A percentile compares a stretch with the other conserved stretches of the same genome.
phyloP scores from a whole-genome alignment of 805 yeast genomes.

The Kazachstania psychrophila region DNA sequence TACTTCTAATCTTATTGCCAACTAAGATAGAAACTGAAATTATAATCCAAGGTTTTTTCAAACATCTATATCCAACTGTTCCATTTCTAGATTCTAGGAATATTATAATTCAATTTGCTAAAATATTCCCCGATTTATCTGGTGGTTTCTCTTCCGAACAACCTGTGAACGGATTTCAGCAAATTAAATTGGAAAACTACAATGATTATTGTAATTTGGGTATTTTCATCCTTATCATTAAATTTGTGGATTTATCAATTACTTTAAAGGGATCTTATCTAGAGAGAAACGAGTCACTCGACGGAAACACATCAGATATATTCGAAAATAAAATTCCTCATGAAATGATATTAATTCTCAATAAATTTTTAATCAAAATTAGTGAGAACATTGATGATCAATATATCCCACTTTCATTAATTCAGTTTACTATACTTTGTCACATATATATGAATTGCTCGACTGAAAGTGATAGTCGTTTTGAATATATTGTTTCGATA shows the following conservation, averaged over 20 bases:
- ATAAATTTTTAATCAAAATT: constrained; percentile 28
- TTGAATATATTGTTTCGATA: constrained; percentile 40
- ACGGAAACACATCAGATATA: constrained; percentile 10
- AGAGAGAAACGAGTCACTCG: constrained; percentile 2
- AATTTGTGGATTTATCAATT: neutral
- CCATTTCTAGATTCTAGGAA: constrained; percentile 55
- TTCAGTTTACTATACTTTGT: constrained; percentile 49
- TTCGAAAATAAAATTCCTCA: constrained; percentile 22
- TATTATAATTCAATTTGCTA: constrained; percentile 25
- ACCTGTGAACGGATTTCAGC: neutral
- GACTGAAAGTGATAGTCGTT: constrained; percentile 45
- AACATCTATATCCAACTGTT: constrained; percentile 48
- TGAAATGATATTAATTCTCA: constrained; percentile 24
- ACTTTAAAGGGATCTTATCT: neutral
- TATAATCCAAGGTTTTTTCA: constrained; percentile 49
- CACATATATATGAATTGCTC: constrained; percentile 50
- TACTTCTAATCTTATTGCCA: neutral
- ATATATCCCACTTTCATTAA: neutral
- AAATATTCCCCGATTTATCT: constrained; percentile 8
- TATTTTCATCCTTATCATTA: neutral
- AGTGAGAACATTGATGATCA: neutral
- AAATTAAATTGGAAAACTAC: neutral
- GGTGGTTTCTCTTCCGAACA: neutral
- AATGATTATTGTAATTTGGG: constrained; percentile 4
- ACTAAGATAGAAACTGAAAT: constrained; percentile 30